These are phyloP conservation scores for Lentinula sp. DNA, from an alignment of 768 basidiomycete genomes.

Conservation along the genomic window DNA sequence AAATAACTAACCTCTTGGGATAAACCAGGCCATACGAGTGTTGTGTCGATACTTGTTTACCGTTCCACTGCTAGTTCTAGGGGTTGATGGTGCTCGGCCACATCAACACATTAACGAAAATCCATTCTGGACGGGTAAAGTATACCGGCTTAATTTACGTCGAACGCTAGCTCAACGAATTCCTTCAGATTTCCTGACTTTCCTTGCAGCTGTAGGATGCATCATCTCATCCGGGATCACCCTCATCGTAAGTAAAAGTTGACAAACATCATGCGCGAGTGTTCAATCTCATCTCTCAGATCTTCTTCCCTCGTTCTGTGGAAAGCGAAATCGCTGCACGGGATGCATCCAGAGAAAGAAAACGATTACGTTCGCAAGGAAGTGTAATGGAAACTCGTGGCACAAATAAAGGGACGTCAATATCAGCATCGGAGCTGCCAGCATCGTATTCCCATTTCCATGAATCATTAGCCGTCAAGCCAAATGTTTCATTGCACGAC, in stretches of 20 bases:
- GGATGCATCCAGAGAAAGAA: slow-evolving; percentile 38
- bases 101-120: slow-evolving; percentile 62
- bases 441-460: neutral
- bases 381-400: neutral
- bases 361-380: slow-evolving; percentile 14
- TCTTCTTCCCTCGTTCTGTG: slow-evolving; percentile 80
- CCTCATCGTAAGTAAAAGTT: slow-evolving; percentile 45
- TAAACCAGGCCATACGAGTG: slow-evolving; percentile 55
- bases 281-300: slow-evolving; percentile 31
- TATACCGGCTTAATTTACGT: neutral
- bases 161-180: slow-evolving; percentile 6
- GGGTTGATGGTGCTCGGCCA: slow-evolving; percentile 59
- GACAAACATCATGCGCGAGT: neutral
- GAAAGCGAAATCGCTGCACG: slow-evolving; percentile 54
- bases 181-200: slow-evolving; percentile 50
- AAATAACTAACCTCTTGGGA: neutral
- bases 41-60: slow-evolving; percentile 71
- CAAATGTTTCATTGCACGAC: slow-evolving; percentile 7
- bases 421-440: neutral
- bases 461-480: slow-evolving; percentile 27
- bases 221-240: slow-evolving; percentile 69
- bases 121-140: slow-evolving; percentile 44
- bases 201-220: slow-evolving; percentile 53
- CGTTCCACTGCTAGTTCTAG: slow-evolving; percentile 58
- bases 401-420: neutral